phyloP scores from a whole-genome alignment of 2,329 filamentous ascomycete species.

The Mycosphaerella arachidis region DNA sequence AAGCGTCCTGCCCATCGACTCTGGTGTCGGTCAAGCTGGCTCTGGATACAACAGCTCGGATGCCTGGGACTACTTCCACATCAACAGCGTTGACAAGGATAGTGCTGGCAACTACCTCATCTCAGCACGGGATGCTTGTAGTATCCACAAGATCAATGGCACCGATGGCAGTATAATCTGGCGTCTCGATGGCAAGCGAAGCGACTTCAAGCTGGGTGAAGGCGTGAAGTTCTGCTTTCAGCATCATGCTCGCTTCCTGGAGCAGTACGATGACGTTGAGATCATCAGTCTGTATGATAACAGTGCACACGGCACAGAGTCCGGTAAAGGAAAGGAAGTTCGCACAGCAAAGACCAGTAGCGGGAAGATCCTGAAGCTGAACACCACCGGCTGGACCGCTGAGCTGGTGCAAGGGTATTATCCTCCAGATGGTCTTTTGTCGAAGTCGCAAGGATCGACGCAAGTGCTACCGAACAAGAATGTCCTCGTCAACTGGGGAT shows the following conservation, averaged over 20 bases:
- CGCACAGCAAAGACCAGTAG: conserved; percentile 11
- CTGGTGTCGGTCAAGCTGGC: conserved; percentile 31
- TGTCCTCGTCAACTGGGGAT: conserved; percentile 52
- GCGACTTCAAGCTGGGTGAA: conserved; percentile 38
- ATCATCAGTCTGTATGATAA: conserved; percentile 42
- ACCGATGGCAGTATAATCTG: conserved; percentile 42
- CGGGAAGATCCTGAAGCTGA: conserved; percentile 5
- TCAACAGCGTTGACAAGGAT: conserved; percentile 50
- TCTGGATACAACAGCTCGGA: conserved; percentile 28
- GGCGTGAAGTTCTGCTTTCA: conserved; percentile 24
- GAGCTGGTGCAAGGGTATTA: conserved; percentile 11
- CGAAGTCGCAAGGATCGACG: conserved; percentile 43
- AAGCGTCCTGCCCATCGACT: conserved; percentile 36
- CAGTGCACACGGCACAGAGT: conserved; percentile 19
- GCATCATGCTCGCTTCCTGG: conserved; percentile 6
- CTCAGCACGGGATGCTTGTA: conserved; percentile 39
- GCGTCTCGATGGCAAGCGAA: conserved; percentile 47
- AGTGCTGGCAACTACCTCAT: conserved; percentile 42
- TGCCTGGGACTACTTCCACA: conserved; percentile 42
- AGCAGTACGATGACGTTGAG: conserved; percentile 4
- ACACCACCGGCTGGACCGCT: conserved; percentile 8
- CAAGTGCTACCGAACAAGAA: conserved; percentile 37
- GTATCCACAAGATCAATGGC: conserved; percentile 43
- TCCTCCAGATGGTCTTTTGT: conserved; percentile 32
- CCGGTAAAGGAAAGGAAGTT: conserved; percentile 7